Evolutionary conservation across 495 filamentous ascomycete genomes (phyloP).

Genomic region (Neurospora sp.): DNA sequence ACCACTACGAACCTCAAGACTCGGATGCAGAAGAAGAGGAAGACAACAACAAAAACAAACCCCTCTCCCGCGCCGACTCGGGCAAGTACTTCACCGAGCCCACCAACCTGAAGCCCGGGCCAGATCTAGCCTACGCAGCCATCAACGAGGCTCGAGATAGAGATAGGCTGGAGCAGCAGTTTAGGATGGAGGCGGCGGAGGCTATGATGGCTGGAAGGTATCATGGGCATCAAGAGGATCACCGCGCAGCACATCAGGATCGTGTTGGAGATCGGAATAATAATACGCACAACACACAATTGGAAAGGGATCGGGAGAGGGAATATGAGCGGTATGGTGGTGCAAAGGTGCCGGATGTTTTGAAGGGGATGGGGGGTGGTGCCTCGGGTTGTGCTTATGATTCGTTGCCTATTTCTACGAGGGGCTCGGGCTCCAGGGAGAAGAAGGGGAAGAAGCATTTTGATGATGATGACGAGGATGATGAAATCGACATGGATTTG

Average conservation of each 20-base stretch:
- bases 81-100: background rate
- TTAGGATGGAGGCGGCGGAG: background rate
- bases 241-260: background rate
- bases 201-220: background rate
- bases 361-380: background rate
- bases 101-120: background rate
- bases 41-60: background rate
- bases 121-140: background rate
- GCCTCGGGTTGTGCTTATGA: background rate
- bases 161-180: background rate
- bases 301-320: background rate
- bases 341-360: background rate
- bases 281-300: background rate
- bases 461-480: background rate
- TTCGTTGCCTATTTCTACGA: background rate
- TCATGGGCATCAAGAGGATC: background rate
- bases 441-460: background rate
- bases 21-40: background rate
- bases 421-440: background rate
- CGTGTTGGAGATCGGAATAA: background rate
- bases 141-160: background rate
- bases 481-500: background rate
- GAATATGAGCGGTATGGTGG: background rate
- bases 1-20: background rate
- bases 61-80: background rate